Conservation (phyloP, 2,329 filamentous ascomycete species). For the Bimuria novae-zelandiae region DNA sequence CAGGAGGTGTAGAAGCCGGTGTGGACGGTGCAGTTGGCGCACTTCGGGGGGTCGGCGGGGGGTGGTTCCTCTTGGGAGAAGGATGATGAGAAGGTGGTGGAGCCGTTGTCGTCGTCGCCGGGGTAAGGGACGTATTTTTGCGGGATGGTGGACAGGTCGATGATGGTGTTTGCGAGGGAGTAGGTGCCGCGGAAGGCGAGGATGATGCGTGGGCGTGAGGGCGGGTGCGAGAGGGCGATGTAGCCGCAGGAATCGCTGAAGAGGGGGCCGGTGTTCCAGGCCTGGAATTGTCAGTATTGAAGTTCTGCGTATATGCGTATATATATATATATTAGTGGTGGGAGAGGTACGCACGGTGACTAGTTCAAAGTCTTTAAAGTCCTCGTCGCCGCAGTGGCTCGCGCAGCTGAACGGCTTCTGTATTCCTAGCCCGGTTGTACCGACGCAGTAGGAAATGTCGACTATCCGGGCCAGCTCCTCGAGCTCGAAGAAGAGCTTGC, state of each 20-base stretch:
- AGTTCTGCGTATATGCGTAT: conserved; percentile 13
- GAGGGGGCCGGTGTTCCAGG: conserved; percentile 88
- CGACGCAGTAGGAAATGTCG: conserved; percentile 93
- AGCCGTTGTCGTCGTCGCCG: conserved; percentile 51
- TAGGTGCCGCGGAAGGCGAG: conserved; percentile 95
- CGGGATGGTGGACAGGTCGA: conserved; percentile 85
- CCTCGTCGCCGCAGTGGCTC: conserved; percentile 78
- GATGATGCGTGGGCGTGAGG: conserved; percentile 67
- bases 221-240: conserved; percentile 79
- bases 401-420: conserved; percentile 81
- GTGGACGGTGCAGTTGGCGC: conserved; percentile 89
- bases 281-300: conserved; percentile 46
- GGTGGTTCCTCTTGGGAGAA: conserved; percentile 23
- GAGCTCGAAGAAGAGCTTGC: conserved; percentile 74
- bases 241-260: conserved; percentile 93
- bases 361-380: conserved; percentile 80
- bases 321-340: conserved; percentile 1
- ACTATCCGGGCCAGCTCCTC: conserved; percentile 90
- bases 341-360: conserved; percentile 57
- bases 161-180: conserved; percentile 86
- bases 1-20: conserved; percentile 87
- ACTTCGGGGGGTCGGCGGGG: conserved; percentile 57
- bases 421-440: conserved; percentile 81
- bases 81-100: conserved; percentile 34
- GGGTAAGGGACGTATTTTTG: conserved; percentile 92